Percentiles rank a stretch among this genome's conserved stretches.
phyloP scores from a whole-genome alignment of 2,329 filamentous ascomycete genomes.

The Colletotrichum sp. region DNA sequence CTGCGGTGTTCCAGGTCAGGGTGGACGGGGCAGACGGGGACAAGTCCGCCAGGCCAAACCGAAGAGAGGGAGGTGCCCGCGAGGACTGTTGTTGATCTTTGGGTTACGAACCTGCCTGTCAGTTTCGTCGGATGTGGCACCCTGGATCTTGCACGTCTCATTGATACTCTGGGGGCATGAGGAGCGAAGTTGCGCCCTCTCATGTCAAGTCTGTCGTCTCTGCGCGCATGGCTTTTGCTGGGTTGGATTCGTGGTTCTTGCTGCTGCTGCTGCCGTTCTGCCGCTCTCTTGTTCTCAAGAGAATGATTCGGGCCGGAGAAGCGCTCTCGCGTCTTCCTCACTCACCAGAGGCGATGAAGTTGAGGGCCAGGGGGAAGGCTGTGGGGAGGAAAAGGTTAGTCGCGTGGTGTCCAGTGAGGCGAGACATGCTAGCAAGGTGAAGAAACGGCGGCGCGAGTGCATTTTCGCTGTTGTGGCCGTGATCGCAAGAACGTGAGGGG shows the following conservation, averaged over 20 bases:
- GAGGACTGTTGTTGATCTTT: slow-evolving; percentile 35
- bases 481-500: background rate
- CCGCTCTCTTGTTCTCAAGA: slow-evolving; percentile 9
- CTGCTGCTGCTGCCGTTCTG: slow-evolving; percentile 10
- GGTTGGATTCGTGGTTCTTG: background rate
- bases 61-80: background rate
- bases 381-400: slow-evolving; percentile 31
- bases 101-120: slow-evolving; percentile 42
- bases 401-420: background rate
- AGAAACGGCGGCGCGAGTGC: background rate
- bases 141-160: slow-evolving; percentile 20
- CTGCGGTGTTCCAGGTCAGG: background rate
- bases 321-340: slow-evolving; percentile 47
- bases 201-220: background rate
- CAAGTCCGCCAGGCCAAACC: background rate
- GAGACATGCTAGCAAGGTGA: background rate
- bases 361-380: slow-evolving; percentile 83
- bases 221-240: slow-evolving; percentile 28
- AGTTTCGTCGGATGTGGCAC: slow-evolving; percentile 15
- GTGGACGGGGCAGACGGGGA: background rate
- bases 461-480: too few relatives aligned
- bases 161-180: background rate
- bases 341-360: slow-evolving; percentile 94
- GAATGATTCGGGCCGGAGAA: slow-evolving; percentile 3
- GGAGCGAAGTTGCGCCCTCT: background rate